These are phyloP conservation scores for Colletotrichum sp. DNA, from an alignment of 2,329 filamentous ascomycete species.

Conservation along the genomic window DNA sequence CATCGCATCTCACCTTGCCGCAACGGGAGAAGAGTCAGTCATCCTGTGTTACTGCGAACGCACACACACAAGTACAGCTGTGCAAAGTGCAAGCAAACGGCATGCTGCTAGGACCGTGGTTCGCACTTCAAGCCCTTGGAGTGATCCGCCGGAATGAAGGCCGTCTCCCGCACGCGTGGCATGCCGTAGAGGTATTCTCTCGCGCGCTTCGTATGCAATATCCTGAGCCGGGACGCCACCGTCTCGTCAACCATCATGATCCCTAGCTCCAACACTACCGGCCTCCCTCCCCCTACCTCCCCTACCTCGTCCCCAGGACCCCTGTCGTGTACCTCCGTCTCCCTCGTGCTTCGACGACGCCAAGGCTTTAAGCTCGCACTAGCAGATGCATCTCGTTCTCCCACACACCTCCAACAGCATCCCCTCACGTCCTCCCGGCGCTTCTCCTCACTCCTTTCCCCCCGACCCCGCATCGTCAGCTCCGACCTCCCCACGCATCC, in stretches of 20 bases:
- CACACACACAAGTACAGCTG: background rate
- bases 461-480: slow-evolving; percentile 14
- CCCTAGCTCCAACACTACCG: slow-evolving; percentile 1
- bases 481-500: slow-evolving; percentile 19
- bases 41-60: background rate
- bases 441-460: background rate
- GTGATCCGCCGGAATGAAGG: slow-evolving; percentile 10
- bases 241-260: slow-evolving; percentile 2
- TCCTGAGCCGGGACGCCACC: background rate
- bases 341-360: background rate
- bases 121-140: background rate
- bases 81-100: background rate
- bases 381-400: background rate
- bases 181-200: background rate
- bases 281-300: background rate
- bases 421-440: background rate
- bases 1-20: background rate
- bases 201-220: background rate
- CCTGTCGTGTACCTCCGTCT: background rate
- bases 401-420: background rate
- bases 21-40: background rate
- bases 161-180: slow-evolving; percentile 6
- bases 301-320: background rate
- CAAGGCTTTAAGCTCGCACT: background rate
- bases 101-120: background rate